Conservation (phyloP, 2,329 filamentous ascomycete genomes). For the Penicillium sp. region DNA sequence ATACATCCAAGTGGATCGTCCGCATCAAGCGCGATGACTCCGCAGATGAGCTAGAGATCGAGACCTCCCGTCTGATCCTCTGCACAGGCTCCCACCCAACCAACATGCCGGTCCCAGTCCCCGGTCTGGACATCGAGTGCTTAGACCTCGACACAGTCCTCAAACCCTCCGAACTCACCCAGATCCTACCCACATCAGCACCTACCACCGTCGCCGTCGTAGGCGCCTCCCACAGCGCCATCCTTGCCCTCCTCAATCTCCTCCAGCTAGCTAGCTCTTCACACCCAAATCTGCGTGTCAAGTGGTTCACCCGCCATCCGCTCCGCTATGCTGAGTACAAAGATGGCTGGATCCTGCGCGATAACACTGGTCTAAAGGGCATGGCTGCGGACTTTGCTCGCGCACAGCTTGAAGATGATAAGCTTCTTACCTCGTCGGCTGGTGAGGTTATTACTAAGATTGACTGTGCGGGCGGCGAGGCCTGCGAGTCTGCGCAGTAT, state of each 20-base stretch:
- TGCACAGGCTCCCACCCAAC: slow-evolving; percentile 60
- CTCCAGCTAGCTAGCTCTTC: slow-evolving; percentile 53
- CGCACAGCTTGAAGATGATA: slow-evolving; percentile 57
- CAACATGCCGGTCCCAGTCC: slow-evolving; percentile 44
- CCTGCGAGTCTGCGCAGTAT: slow-evolving; percentile 47
- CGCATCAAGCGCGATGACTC: slow-evolving; percentile 30
- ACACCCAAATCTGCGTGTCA: slow-evolving; percentile 56
- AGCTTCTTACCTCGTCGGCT: slow-evolving; percentile 48
- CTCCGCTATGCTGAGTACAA: slow-evolving; percentile 63
- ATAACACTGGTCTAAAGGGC: slow-evolving; percentile 67
- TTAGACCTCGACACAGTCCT: slow-evolving; percentile 59
- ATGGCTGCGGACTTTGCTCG: slow-evolving; percentile 60
- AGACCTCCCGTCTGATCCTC: slow-evolving; percentile 52
- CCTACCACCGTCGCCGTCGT: slow-evolving; percentile 55
- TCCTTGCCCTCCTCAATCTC: slow-evolving; percentile 63
- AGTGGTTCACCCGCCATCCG: slow-evolving; percentile 63
- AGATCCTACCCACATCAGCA: slow-evolving; percentile 38
- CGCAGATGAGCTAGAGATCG: slow-evolving; percentile 30
- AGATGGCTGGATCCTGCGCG: slow-evolving; percentile 64
- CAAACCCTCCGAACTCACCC: slow-evolving; percentile 51
- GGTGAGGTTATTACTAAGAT: slow-evolving; percentile 50
- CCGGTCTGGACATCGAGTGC: slow-evolving; percentile 40
- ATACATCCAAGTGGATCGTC: slow-evolving; percentile 35
- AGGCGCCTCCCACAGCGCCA: slow-evolving; percentile 63
- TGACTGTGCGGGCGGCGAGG: slow-evolving; percentile 40